Percentiles rank a stretch among this genome's conserved stretches.
phyloP scores from a whole-genome alignment of 78 protist species.

The Planoprotostelium fungivorum region DNA sequence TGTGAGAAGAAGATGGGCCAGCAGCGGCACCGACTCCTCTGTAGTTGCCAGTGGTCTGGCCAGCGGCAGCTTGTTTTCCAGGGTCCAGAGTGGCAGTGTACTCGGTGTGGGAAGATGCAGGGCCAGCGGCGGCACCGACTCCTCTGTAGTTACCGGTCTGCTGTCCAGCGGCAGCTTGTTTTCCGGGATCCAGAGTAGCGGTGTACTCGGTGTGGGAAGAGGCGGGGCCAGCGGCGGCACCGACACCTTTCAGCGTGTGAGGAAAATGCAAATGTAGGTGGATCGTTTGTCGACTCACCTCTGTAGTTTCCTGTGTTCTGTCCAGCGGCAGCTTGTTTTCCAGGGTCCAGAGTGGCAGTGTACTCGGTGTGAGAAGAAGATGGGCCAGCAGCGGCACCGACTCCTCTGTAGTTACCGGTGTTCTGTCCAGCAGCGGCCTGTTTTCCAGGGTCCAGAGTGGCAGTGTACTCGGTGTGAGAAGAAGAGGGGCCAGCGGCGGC shows the following conservation, averaged over 20 bases:
- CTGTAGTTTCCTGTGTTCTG: slow-evolving; percentile 14
- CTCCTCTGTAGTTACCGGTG: slow-evolving; percentile 31
- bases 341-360: slow-evolving; percentile 58
- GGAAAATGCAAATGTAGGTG: background rate
- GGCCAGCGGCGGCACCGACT: slow-evolving; percentile 1
- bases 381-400: slow-evolving; percentile 56
- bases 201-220: slow-evolving; percentile 33
- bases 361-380: slow-evolving; percentile 31
- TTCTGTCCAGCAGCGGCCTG: slow-evolving; percentile 35
- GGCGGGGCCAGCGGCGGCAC: slow-evolving; percentile 56
- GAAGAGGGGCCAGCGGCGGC: slow-evolving; percentile 57
- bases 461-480: slow-evolving; percentile 24
- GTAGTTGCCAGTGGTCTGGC: slow-evolving; percentile 6
- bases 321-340: slow-evolving; percentile 57
- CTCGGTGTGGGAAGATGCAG: slow-evolving; percentile 9
- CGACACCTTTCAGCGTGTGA: background rate
- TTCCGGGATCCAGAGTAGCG: slow-evolving; percentile 51
- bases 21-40: slow-evolving; percentile 21
- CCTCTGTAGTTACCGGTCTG: slow-evolving; percentile 4
- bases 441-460: slow-evolving; percentile 55
- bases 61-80: slow-evolving; percentile 28
- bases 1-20: slow-evolving; percentile 51
- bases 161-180: slow-evolving; percentile 48
- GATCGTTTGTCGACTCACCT: slow-evolving; percentile 1
- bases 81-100: slow-evolving; percentile 8